phyloP scores from a whole-genome alignment of 2,329 filamentous ascomycete species.

The Amesomyces nigricolor region DNA sequence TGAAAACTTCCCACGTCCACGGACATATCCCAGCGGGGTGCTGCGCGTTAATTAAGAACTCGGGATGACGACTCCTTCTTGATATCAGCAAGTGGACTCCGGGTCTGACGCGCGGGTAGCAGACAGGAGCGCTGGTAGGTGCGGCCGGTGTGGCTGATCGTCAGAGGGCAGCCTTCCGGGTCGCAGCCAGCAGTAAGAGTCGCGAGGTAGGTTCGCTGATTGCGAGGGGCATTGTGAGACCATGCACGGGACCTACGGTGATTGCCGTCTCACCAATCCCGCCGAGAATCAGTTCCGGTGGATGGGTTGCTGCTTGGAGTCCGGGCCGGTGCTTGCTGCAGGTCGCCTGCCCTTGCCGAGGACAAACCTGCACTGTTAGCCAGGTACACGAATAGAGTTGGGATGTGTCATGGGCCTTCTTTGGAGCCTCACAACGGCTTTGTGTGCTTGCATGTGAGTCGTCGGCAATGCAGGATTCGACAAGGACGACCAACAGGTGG shows the following conservation, averaged over 20 bases:
- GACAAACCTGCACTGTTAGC: too few relatives aligned
- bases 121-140: neutral
- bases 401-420: too few relatives aligned
- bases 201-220: neutral
- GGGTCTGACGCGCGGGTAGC: neutral
- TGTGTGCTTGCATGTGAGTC: neutral
- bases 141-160: neutral
- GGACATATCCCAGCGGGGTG: too few relatives aligned
- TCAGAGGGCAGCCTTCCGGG: neutral
- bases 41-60: too few relatives aligned
- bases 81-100: neutral
- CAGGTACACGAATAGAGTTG: too few relatives aligned
- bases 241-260: slow-evolving; percentile 8
- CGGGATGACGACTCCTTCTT: too few relatives aligned
- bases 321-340: neutral
- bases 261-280: slow-evolving; percentile 5
- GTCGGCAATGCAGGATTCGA: neutral
- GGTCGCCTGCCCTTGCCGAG: neutral
- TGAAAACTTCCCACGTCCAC: neutral
- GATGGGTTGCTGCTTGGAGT: neutral
- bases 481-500: neutral
- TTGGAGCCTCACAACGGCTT: too few relatives aligned
- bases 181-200: neutral
- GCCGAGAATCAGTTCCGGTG: neutral
- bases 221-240: slow-evolving; percentile 3